Percentiles rank a stretch among this genome's conserved stretches.
These are phyloP conservation scores for Rosa multiflora DNA, from an alignment of 306 rosid species.

Conservation along the genomic window DNA sequence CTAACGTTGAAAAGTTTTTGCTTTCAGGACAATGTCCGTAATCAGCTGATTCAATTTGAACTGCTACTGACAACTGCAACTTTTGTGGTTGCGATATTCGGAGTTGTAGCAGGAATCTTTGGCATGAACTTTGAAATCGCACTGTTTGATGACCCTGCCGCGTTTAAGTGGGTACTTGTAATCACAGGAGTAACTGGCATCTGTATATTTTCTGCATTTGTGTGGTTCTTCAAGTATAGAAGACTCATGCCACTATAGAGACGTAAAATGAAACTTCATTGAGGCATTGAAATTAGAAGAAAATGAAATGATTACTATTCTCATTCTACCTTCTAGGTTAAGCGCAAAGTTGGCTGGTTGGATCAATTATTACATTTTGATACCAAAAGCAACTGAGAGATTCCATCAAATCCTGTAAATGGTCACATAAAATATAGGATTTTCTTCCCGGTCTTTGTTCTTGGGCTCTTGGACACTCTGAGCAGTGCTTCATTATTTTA, in stretches of 20 bases:
- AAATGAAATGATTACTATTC: constrained; percentile 5
- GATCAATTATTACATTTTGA: constrained; percentile 42
- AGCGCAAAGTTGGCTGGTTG: constrained; percentile 24
- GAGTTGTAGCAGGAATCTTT: constrained; percentile 94
- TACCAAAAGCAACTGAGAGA: constrained; percentile 18
- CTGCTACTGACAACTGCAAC: constrained; percentile 95
- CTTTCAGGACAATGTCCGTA: constrained; percentile 91
- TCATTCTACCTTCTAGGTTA: constrained; percentile 9
- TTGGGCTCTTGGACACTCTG: background rate
- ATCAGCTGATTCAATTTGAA: constrained; percentile 97
- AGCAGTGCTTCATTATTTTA: background rate
- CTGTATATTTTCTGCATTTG: constrained; percentile 73
- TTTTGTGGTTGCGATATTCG: constrained; percentile 93
- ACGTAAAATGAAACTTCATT: constrained; percentile 13
- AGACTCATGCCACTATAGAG: constrained; percentile 93
- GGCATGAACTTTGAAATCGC: constrained; percentile 89
- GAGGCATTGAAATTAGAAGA: constrained; percentile 10
- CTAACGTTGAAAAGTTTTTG: constrained; percentile 3
- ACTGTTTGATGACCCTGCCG: constrained; percentile 54
- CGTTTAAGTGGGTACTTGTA: constrained; percentile 86
- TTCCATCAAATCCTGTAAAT: background rate
- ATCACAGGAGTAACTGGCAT: constrained; percentile 74
- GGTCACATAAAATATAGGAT: background rate
- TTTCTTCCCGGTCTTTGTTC: background rate
- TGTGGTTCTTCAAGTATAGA: constrained; percentile 95